phyloP scores from a whole-genome alignment of 345 rosid genomes.

The Cardamine chenopodiifolia region DNA sequence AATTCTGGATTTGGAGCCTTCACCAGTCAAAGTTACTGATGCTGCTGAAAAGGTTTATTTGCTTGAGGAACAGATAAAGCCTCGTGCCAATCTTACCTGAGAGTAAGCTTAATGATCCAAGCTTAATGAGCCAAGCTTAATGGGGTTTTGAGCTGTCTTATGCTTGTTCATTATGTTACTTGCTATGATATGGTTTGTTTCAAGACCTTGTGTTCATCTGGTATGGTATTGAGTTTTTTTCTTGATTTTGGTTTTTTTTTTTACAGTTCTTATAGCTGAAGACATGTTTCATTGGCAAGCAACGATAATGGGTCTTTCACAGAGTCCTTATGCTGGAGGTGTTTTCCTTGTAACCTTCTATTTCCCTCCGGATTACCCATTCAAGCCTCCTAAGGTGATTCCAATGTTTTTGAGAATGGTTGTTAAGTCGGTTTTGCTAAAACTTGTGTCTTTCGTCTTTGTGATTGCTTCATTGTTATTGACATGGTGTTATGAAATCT shows the following conservation, averaged over 20 bases:
- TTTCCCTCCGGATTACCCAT: constrained; percentile 83
- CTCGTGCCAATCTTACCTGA: too few relatives aligned
- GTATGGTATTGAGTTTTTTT: neutral
- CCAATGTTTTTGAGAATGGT: neutral
- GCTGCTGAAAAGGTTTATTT: too few relatives aligned
- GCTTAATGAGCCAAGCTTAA: too few relatives aligned
- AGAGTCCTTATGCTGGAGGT: constrained; percentile 81
- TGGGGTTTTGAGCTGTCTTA: too few relatives aligned
- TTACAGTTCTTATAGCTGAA: constrained; percentile 78
- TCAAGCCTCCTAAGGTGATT: constrained; percentile 76
- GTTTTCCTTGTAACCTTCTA: constrained; percentile 80
- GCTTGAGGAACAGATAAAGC: too few relatives aligned
- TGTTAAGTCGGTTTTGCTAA: neutral
- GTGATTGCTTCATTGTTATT: neutral
- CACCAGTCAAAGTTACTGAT: too few relatives aligned
- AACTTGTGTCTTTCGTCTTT: neutral
- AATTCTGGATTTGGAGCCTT: too few relatives aligned
- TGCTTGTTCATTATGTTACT: neutral
- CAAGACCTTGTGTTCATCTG: neutral
- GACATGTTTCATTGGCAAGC: constrained; percentile 93
- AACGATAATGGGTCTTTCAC: constrained; percentile 84
- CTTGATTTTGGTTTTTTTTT: neutral
- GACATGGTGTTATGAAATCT: neutral
- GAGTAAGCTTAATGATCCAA: too few relatives aligned
- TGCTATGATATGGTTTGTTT: neutral